Evolutionary conservation across 139 green algal genomes (phyloP), one percentile per base, ranked within the genome.

Genomic region (Chlamydomonas eustigma): DNA sequence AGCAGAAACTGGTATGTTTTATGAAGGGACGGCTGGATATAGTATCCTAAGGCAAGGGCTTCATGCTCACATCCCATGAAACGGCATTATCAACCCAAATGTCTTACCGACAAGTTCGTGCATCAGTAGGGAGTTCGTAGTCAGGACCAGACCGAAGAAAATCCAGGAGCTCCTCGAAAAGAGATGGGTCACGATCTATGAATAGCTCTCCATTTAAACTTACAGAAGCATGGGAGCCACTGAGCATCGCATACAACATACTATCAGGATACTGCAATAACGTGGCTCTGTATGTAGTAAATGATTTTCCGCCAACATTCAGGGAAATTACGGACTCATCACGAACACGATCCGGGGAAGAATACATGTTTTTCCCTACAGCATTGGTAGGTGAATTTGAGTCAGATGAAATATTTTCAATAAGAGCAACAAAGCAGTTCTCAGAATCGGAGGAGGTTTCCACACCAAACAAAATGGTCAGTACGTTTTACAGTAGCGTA

Each of bases 51-150:
- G 44, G 12, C 44, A 58, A 18, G 12, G 18, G 44, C 44, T 28
- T 58, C 44, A 58, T 18, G 18, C 12, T 18, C 12, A 58, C 18
- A 18, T 58, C 12, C 44, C 44, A 28, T 18, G 44, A 12, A 18
- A 28, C 18, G 12, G 44, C 12, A 12, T 58, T 58, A 58, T 58
- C 44, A 58, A 28, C 12, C 44, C 44, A 18, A 58, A 28, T 12
- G 44, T 58, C 52, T 68, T 28, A 68, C 52, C 52, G 6, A 25
- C 12, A 4, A 8, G 52, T 68, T 28, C 52, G 6, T 25, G 18
- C 52, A 28, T 68, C 52, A 35, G 52, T 8, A 39, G 65, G 65
- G 22, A 72, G 8, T 31, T 72, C 65, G 32, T 50, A 72, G 4
- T 72, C 65, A 3, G 33, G 32, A 6, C 65, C 65, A 6, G 33